Evolutionary conservation across 768 basidiomycete species (phyloP).

Genomic region (Amanita subjunquillea): DNA sequence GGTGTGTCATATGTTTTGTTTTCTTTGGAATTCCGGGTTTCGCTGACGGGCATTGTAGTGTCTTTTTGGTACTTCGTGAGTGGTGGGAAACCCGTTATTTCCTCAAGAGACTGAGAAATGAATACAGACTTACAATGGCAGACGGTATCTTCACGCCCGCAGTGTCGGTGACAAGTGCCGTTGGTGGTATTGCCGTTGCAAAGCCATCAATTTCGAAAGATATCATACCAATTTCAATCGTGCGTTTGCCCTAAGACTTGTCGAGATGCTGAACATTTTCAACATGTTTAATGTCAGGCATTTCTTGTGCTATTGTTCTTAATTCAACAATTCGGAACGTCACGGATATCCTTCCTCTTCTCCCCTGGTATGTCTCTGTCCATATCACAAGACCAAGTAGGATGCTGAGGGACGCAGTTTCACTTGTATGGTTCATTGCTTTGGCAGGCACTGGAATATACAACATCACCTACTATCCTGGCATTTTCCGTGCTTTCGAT

Average conservation of each 20-base stretch:
- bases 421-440: conserved; percentile 46
- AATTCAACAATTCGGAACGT: conserved; percentile 50
- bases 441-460: conserved; percentile 42
- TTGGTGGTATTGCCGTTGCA: conserved; percentile 56
- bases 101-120: conserved; percentile 11
- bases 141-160: conserved; percentile 64
- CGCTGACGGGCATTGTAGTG: conserved; percentile 25
- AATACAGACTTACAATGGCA: conserved; percentile 43
- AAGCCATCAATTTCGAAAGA: conserved; percentile 33
- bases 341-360: conserved; percentile 36
- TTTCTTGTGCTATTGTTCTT: conserved; percentile 50
- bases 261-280: conserved; percentile 20
- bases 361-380: conserved; percentile 33
- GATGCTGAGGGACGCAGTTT: conserved; percentile 21
- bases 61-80: conserved; percentile 47
- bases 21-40: conserved; percentile 17
- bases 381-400: not conserved
- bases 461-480: conserved; percentile 47
- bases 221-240: conserved; percentile 52
- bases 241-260: conserved; percentile 54
- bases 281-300: conserved; percentile 18
- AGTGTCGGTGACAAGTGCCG: conserved; percentile 59
- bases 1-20: conserved; percentile 23
- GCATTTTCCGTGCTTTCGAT: conserved; percentile 57
- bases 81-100: conserved; percentile 10